Conservation (phyloP, 129 eudicot genomes). For the Lonicera japonica region DNA sequence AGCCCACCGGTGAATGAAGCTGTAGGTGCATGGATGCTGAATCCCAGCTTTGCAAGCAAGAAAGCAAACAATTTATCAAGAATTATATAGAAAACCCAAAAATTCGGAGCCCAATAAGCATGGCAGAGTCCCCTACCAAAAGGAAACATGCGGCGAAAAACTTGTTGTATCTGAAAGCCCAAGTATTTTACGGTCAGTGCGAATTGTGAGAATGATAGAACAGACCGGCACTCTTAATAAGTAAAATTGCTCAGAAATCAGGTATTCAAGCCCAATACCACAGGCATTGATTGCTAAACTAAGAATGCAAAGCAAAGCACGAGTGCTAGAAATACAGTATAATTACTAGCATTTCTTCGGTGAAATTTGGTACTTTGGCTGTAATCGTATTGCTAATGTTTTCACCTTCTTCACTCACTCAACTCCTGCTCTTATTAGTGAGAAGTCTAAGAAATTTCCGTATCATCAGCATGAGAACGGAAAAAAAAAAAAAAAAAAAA, state of each 20-base stretch:
- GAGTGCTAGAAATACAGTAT: too few species aligned
- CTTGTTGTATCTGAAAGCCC: slow-evolving; percentile 66
- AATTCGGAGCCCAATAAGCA: slow-evolving; percentile 99
- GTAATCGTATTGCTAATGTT: too few species aligned
- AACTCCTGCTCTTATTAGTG: too few species aligned
- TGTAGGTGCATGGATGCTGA: slow-evolving; percentile 54
- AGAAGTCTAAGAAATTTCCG: too few species aligned
- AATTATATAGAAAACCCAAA: slow-evolving; percentile 90
- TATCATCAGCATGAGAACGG: not conserved
- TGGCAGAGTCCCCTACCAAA: slow-evolving; percentile 98
- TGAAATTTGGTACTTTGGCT: too few species aligned
- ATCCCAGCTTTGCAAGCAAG: slow-evolving; percentile 50
- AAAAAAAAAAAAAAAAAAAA: not conserved
- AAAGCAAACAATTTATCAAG: slow-evolving; percentile 64
- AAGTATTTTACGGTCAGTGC: slow-evolving; percentile 10
- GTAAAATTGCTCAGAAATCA: too few species aligned
- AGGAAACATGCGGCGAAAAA: slow-evolving; percentile 89
- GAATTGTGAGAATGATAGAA: not conserved
- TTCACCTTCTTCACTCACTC: too few species aligned
- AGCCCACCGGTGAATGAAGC: slow-evolving; percentile 98
- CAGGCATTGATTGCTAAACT: too few species aligned
- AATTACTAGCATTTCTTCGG: too few species aligned
- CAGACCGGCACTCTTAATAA: too few species aligned
- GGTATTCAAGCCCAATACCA: too few species aligned
- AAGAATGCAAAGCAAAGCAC: too few species aligned